phyloP scores from a whole-genome alignment of 2,329 filamentous ascomycete species.

The Chrysoporthe deuterocubensis region DNA sequence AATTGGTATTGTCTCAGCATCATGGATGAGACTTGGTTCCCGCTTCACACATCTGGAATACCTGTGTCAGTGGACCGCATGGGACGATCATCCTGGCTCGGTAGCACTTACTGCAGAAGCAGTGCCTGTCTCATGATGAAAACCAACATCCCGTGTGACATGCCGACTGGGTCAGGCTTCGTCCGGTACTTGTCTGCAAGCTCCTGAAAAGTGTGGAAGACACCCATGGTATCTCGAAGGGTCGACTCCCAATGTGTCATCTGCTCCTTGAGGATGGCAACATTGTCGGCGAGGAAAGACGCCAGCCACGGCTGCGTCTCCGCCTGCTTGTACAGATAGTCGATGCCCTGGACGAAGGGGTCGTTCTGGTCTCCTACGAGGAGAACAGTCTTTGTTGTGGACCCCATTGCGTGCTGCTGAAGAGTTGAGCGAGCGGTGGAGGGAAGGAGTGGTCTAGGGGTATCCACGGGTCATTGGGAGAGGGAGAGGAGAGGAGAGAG shows the following conservation, averaged over 20 bases:
- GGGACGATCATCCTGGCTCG: background rate
- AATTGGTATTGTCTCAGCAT: constrained; percentile 19
- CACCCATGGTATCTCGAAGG: constrained; percentile 21
- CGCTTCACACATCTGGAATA: constrained; percentile 12
- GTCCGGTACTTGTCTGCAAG: constrained; percentile 23
- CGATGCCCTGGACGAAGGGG: constrained; percentile 22
- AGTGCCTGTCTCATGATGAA: constrained; percentile 26
- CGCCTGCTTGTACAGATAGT: constrained; percentile 25
- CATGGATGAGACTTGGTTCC: constrained; percentile 17
- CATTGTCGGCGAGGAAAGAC: constrained; percentile 22
- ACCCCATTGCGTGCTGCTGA: constrained; percentile 17
- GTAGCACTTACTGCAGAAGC: constrained; percentile 13
- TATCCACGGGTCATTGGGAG: constrained; percentile 13
- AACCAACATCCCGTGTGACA: constrained; percentile 22
- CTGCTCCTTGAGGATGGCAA: constrained; percentile 24
- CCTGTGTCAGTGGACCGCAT: background rate
- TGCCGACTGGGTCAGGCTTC: constrained; percentile 21
- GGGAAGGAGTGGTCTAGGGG: constrained; percentile 15
- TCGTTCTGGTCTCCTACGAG: constrained; percentile 25
- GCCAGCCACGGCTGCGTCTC: constrained; percentile 23
- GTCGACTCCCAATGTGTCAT: constrained; percentile 24
- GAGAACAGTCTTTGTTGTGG: constrained; percentile 24
- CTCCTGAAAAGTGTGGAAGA: constrained; percentile 25
- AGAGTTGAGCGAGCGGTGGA: constrained; percentile 10
- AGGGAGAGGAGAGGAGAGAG: background rate